Percentiles rank a stretch among this genome's conserved stretches.
Evolutionary conservation across 306 rosid genomes (phyloP).

Genomic region (Dryas drummondii): DNA sequence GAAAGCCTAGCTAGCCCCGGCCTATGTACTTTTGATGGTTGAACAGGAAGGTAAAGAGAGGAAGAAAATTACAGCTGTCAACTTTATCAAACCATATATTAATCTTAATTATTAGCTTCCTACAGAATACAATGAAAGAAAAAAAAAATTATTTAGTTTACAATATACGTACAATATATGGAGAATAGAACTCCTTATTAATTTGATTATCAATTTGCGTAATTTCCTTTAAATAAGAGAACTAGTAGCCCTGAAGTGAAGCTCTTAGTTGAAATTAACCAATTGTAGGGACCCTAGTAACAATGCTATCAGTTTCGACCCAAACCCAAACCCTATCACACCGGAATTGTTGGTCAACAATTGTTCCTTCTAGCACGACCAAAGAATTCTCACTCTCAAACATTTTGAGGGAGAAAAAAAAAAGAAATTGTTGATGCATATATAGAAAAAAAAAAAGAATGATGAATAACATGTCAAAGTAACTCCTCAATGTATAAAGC

Average conservation of each 20-base stretch:
- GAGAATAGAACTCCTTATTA: constrained; percentile 1
- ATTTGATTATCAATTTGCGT: background rate
- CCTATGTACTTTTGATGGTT: background rate
- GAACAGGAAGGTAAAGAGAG: background rate
- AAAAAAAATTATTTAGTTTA: background rate
- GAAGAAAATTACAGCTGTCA: background rate
- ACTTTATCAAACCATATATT: background rate
- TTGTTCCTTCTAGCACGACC: constrained; percentile 16
- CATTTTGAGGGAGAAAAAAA: too few relatives aligned
- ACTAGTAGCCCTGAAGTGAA: background rate
- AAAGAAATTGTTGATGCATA: too few relatives aligned
- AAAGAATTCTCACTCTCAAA: constrained; percentile 40
- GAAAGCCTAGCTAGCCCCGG: background rate
- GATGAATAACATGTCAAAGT: too few relatives aligned
- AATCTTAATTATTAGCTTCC: background rate
- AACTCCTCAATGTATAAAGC: too few relatives aligned
- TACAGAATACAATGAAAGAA: background rate
- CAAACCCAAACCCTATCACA: constrained; percentile 56
- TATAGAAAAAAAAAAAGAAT: too few relatives aligned
- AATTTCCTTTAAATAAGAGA: background rate
- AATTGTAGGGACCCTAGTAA: constrained; percentile 43
- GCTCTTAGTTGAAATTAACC: constrained; percentile 25
- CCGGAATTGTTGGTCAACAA: constrained; percentile 35
- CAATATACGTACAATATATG: background rate
- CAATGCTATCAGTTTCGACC: constrained; percentile 27